These are phyloP conservation scores for Tilletia horrida DNA, from an alignment of 1,284 basidiomycete species.

Conservation along the genomic window DNA sequence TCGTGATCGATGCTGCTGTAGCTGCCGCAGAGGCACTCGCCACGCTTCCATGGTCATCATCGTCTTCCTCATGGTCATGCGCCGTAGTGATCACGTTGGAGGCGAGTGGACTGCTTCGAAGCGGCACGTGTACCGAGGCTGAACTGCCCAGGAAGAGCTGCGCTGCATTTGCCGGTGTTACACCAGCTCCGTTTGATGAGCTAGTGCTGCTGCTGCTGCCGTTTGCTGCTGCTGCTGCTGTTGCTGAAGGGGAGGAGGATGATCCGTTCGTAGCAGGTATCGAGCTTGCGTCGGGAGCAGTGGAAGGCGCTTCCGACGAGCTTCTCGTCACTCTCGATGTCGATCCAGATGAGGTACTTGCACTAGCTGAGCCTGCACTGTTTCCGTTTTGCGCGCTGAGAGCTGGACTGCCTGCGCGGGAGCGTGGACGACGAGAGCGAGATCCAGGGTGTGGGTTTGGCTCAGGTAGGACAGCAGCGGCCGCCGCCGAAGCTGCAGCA, in stretches of 20 bases:
- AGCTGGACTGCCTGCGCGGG: conserved; percentile 26
- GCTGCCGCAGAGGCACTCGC: no score
- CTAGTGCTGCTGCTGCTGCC: conserved; percentile 30
- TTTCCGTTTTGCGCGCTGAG: background rate
- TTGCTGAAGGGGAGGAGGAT: conserved; percentile 20
- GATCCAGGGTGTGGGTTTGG: conserved; percentile 24
- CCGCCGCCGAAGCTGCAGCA: conserved; percentile 19
- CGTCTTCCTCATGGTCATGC: conserved; percentile 30
- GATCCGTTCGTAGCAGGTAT: no score
- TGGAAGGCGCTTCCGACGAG: conserved; percentile 19
- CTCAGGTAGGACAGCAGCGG: background rate
- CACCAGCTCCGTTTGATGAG: conserved; percentile 18
- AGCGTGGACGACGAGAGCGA: conserved; percentile 32
- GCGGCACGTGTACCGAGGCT: conserved; percentile 18
- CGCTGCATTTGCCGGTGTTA: background rate
- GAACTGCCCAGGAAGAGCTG: conserved; percentile 11
- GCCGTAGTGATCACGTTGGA: conserved; percentile 37
- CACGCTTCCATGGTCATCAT: conserved; percentile 18
- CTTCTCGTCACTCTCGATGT: conserved; percentile 19
- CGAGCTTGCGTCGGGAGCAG: no score
- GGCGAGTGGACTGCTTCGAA: conserved; percentile 36
- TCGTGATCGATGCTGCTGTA: no score
- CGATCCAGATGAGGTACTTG: conserved; percentile 26
- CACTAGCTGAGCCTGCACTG: conserved; percentile 20
- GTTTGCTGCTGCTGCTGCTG: conserved; percentile 21